These are phyloP conservation scores for Dothideomycetes sp. DNA, from an alignment of 2,329 filamentous ascomycete species.

Conservation along the genomic window DNA sequence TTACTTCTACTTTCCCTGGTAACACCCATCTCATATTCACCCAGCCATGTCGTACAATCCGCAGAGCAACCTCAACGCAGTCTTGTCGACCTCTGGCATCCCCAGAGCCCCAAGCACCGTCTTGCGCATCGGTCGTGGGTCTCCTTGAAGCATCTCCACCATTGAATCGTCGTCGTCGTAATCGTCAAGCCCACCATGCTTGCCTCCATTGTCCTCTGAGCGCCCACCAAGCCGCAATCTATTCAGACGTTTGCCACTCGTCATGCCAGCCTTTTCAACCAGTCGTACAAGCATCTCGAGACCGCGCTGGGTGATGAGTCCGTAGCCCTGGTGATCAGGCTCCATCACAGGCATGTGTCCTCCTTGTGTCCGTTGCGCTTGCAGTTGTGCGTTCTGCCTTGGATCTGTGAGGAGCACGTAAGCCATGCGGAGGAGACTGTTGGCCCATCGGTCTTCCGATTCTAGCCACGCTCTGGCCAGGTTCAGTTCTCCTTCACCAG, in stretches of 20 bases:
- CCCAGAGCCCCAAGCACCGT: slow-evolving; percentile 36
- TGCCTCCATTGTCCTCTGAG: slow-evolving; percentile 9
- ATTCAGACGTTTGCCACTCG: slow-evolving; percentile 12
- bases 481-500: slow-evolving; percentile 24
- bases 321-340: slow-evolving; percentile 20
- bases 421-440: slow-evolving; percentile 66
- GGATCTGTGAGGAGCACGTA: slow-evolving; percentile 46
- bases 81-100: slow-evolving; percentile 30
- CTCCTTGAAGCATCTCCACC: slow-evolving; percentile 11
- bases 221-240: not conserved
- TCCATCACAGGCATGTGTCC: slow-evolving; percentile 8
- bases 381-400: not conserved
- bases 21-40: slow-evolving; percentile 6
- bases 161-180: slow-evolving; percentile 10
- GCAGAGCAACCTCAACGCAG: slow-evolving; percentile 31
- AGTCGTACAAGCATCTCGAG: slow-evolving; percentile 35
- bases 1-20: too few species aligned
- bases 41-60: slow-evolving; percentile 23
- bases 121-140: slow-evolving; percentile 33
- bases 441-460: slow-evolving; percentile 72
- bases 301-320: slow-evolving; percentile 30
- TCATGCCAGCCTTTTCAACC: slow-evolving; percentile 29
- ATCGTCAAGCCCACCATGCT: slow-evolving; percentile 17
- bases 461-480: slow-evolving; percentile 72
- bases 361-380: slow-evolving; percentile 12